Percentiles rank a stretch among this genome's conserved stretches.
Evolutionary conservation across 2,329 filamentous ascomycete genomes (phyloP).

Genomic region (Venturia effusa): DNA sequence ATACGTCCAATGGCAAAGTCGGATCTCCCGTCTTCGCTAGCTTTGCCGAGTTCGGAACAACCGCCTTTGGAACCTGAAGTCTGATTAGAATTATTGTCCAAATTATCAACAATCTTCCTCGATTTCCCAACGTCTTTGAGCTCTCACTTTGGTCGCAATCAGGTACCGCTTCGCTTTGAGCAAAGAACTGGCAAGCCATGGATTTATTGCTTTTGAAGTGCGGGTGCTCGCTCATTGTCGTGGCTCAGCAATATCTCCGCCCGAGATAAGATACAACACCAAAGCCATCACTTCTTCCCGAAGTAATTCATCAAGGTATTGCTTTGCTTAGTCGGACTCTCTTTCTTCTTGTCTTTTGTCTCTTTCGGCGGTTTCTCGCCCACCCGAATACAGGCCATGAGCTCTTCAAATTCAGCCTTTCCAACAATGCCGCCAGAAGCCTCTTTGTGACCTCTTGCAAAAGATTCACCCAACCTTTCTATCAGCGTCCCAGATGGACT

Average conservation of each 20-base stretch:
- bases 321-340: constrained; percentile 31
- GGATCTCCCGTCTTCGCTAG: background rate
- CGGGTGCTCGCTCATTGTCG: no score
- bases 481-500: constrained; percentile 25
- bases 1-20: background rate
- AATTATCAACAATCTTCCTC: no score
- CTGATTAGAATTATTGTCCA: no score
- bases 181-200: no score
- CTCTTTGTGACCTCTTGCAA: constrained; percentile 56
- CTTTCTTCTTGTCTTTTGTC: constrained; percentile 21
- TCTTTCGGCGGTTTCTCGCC: constrained; percentile 41
- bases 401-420: constrained; percentile 51
- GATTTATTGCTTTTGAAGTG: no score
- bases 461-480: constrained; percentile 48
- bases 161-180: no score
- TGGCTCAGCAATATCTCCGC: no score
- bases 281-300: constrained; percentile 22
- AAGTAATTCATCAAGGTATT: constrained; percentile 49
- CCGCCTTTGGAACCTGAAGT: no score
- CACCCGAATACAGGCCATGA: constrained; percentile 48
- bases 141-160: no score
- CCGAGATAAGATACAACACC: no score
- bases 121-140: no score
- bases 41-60: no score
- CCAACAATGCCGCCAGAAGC: constrained; percentile 56